A percentile compares a stretch with the other conserved stretches of the same genome.
Conservation (phyloP, 2,329 filamentous ascomycete genomes). For the Bertia moriformis region DNA sequence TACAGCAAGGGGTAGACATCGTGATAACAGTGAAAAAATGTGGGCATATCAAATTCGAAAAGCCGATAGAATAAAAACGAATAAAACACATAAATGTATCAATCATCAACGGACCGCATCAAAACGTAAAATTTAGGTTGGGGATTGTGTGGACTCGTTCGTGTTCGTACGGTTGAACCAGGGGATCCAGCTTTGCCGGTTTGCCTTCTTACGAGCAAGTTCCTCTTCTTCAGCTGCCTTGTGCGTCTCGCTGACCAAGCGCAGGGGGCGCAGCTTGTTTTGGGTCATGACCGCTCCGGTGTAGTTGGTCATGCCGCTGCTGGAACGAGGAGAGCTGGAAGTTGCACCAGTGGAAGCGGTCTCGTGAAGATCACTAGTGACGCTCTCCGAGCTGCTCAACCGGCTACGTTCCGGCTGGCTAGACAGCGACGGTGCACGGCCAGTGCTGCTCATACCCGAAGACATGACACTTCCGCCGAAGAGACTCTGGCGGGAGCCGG, state of each 20-base stretch:
- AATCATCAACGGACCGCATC: too few relatives aligned
- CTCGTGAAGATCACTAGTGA: conserved; percentile 54
- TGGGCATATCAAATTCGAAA: too few relatives aligned
- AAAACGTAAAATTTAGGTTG: too few relatives aligned
- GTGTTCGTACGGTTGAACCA: background rate
- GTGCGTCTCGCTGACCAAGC: conserved; percentile 69
- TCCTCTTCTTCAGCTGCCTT: conserved; percentile 27
- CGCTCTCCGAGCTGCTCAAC: conserved; percentile 37
- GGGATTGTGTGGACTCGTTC: background rate
- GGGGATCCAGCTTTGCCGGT: background rate
- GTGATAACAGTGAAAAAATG: too few relatives aligned
- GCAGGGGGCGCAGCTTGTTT: conserved; percentile 69
- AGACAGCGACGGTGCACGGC: conserved; percentile 26
- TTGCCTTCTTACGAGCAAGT: background rate
- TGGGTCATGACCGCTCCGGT: conserved; percentile 43
- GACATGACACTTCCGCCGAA: conserved; percentile 33
- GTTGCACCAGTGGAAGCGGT: conserved; percentile 43
- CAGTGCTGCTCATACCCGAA: conserved; percentile 29
- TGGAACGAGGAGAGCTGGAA: conserved; percentile 29
- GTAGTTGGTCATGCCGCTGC: conserved; percentile 35
- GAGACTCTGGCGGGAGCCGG: conserved; percentile 48
- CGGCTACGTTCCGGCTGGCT: conserved; percentile 39
- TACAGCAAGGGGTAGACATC: too few relatives aligned
- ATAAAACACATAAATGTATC: too few relatives aligned
- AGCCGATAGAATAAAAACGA: too few relatives aligned